Conservation (phyloP, 352 stramenopile genomes). For the Phytophthora syringae region DNA sequence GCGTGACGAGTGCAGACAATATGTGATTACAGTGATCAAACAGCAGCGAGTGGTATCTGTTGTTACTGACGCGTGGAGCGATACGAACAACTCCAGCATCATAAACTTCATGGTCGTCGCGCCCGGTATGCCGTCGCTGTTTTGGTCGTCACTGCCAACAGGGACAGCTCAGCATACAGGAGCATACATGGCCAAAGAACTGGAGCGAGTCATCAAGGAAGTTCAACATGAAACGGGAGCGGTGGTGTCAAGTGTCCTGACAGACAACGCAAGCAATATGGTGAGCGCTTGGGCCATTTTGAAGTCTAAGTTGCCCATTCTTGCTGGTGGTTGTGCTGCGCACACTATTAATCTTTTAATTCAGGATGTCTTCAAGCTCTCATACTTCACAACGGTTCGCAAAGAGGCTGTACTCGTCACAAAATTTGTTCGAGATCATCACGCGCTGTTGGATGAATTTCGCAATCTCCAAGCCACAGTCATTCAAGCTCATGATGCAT, state of each 20-base stretch:
- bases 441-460: slow-evolving; percentile 4
- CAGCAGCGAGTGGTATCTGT: not conserved
- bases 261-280: slow-evolving; percentile 3
- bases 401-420: not conserved
- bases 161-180: not conserved
- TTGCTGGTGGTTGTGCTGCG: slow-evolving; percentile 2
- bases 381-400: not conserved
- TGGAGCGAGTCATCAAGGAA: slow-evolving; percentile 5
- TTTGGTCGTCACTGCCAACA: slow-evolving; percentile 7
- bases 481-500: not conserved
- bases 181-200: not conserved
- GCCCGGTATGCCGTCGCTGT: not conserved
- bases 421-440: slow-evolving; percentile 6
- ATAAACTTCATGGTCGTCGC: slow-evolving; percentile 4
- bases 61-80: slow-evolving; percentile 1
- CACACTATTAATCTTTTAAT: slow-evolving; percentile 8
- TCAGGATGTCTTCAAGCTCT: slow-evolving; percentile 5
- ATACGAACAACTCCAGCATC: slow-evolving; percentile 8
- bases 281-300: not conserved
- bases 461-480: not conserved
- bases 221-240: slow-evolving; percentile 4
- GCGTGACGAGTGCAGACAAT: not conserved
- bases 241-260: not conserved
- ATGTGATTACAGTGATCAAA: not conserved
- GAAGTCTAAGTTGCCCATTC: slow-evolving; percentile 4